Conservation (phyloP, 139 green algal species). For the Raphidocelis subcapitata region DNA sequence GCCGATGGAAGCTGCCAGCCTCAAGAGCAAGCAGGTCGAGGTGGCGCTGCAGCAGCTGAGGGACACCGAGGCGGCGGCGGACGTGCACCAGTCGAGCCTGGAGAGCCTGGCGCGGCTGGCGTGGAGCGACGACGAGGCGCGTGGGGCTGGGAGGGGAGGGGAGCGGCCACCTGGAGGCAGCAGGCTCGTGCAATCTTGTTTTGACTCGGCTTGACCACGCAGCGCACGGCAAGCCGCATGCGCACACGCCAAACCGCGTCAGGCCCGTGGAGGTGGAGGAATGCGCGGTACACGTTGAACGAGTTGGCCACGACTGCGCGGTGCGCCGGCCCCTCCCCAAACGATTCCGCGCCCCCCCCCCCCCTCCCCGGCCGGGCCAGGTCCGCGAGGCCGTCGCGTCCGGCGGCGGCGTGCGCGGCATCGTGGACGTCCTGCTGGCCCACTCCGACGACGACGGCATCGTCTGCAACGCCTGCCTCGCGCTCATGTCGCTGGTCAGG, state of each 20-base stretch:
- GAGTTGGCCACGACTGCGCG: no score
- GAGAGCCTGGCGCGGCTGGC: constrained; percentile 55
- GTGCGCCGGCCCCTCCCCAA: no score
- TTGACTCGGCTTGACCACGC: no score
- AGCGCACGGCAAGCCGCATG: no score
- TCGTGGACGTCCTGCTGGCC: constrained; percentile 31
- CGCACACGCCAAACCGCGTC: no score
- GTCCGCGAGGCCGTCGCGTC: constrained; percentile 5
- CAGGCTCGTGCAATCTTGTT: background rate
- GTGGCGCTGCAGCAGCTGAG: constrained; percentile 34
- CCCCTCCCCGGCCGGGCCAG: background rate
- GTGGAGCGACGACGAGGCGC: constrained; percentile 63
- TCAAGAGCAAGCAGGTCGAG: constrained; percentile 57
- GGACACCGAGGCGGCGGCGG: constrained; percentile 1
- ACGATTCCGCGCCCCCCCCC: no score
- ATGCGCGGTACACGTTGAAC: no score
- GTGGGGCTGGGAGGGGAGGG: constrained; percentile 27
- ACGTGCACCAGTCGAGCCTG: constrained; percentile 38
- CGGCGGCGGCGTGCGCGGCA: constrained; percentile 11
- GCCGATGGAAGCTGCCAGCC: constrained; percentile 50
- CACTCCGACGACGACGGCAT: constrained; percentile 40
- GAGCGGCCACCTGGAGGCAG: background rate
- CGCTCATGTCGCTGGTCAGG: constrained; percentile 57
- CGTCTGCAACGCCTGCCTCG: constrained; percentile 62
- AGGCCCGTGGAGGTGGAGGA: no score